Conservation (phyloP, 352 stramenopile species). For the Phytophthora agathidicida region DNA sequence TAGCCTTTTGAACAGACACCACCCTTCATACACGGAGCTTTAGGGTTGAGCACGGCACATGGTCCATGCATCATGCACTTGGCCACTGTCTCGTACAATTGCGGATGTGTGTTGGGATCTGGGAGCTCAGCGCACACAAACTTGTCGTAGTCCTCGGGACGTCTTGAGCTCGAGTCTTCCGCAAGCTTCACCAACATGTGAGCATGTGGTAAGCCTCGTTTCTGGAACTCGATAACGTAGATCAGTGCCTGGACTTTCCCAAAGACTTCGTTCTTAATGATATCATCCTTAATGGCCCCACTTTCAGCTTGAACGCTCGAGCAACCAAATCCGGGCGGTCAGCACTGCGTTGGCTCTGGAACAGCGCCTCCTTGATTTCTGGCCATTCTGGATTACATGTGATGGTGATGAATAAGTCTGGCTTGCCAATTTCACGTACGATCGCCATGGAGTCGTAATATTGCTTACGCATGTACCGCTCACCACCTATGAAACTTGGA, state of each 20-base stretch:
- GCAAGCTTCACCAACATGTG: no score
- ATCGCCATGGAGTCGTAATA: constrained; percentile 5
- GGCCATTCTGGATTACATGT: neutral
- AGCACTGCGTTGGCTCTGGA: no score
- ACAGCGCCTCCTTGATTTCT: neutral
- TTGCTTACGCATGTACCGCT: constrained; percentile 1
- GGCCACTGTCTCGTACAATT: neutral
- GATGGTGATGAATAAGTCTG: no score
- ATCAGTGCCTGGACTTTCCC: neutral
- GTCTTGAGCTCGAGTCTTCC: neutral
- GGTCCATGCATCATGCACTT: neutral
- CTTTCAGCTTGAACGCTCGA: neutral
- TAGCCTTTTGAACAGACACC: neutral
- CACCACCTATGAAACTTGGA: constrained; percentile 1
- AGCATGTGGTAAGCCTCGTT: neutral
- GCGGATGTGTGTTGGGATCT: neutral
- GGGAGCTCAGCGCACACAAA: neutral
- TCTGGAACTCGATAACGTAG: neutral
- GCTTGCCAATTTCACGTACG: neutral
- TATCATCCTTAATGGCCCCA: neutral
- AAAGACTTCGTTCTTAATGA: neutral
- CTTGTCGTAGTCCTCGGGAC: neutral
- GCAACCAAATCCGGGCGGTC: neutral
- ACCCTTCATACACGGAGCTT: neutral
- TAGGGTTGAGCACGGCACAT: neutral